Evolutionary conservation across 2,329 filamentous ascomycete genomes (phyloP).

Genomic region (Colletotrichum kahawae): DNA sequence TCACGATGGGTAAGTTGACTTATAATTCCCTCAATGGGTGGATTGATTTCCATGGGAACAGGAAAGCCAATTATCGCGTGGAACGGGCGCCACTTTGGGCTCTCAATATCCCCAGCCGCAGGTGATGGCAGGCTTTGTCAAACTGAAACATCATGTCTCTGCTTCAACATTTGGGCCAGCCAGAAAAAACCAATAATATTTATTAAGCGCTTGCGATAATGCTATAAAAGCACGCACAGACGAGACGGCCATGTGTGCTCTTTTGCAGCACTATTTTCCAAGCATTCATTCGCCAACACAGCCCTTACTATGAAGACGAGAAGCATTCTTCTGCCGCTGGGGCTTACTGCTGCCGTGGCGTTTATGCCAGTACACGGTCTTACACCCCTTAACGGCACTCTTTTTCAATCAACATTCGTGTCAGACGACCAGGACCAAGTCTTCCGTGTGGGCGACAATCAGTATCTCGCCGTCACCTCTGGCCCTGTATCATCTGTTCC

Average conservation of each 20-base stretch:
- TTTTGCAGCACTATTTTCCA: neutral
- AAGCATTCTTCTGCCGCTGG: neutral
- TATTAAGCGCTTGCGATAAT: neutral
- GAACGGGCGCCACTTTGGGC: neutral
- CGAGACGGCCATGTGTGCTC: neutral
- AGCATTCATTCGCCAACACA: neutral
- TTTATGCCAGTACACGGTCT: neutral
- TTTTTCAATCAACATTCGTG: neutral
- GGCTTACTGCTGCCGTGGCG: neutral
- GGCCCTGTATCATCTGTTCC: neutral
- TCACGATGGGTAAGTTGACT: neutral
- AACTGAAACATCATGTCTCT: neutral
- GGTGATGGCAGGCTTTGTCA: neutral
- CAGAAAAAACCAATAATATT: neutral
- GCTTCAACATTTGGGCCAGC: neutral
- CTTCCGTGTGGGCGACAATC: neutral
- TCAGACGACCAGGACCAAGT: neutral
- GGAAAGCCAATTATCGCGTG: neutral
- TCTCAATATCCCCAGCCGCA: neutral
- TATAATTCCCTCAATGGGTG: neutral
- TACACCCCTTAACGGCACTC: neutral
- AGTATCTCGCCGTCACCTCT: neutral
- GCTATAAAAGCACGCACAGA: neutral
- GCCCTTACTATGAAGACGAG: neutral
- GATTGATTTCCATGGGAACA: neutral